Evolutionary conservation across 371 early-diverging fungal genomes (phyloP), one percentile per base, ranked within the genome.

Genomic region (Mortierella sp.): DNA sequence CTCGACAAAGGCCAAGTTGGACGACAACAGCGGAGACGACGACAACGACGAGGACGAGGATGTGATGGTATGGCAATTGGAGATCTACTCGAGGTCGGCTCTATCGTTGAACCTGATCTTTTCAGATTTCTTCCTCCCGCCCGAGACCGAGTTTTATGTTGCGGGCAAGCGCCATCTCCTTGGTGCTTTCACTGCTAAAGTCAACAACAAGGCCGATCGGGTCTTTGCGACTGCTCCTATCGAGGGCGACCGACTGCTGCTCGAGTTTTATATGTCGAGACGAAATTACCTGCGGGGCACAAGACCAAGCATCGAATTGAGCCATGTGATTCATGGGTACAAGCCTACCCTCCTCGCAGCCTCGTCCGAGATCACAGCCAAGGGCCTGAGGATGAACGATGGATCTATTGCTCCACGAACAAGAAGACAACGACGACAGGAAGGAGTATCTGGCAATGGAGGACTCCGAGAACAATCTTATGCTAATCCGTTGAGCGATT

Each of bases 51-150:
- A 69, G 8, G 73, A 74, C 0, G 76, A 73, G 14, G 73, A 83
- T 22, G 78, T 67, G 26, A 55, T 83, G 65, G 84, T 78, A 10
- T 88, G 88, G 88, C 83, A 74, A 40, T 76, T 86, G 24, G 85
- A 85, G 66, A 77, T 89, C 40, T 66, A 68, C 13, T 87, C 88
- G 34, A 53, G 71, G 26, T 86, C 80, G 0, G 90, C 90, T 7
- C 63, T 87, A 0, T 89, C 88, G 9, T 63, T 89, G 45, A 89
- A 87, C 55, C 41, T 89, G 64, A 86, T 88, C 48, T 89, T 89
- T 58, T 86, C 86, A 29, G 77, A 84, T 7, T 89, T 85, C 61
- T 71, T 78, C 67, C 66, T 89, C 9, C 87, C 88, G 3, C 64
- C 67, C 10, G 82, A 71, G 1, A 67, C 84, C 2, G 87, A 88